phyloP scores from a whole-genome alignment of 164 flowering plant species.

The Chimonanthus salicifolius region DNA sequence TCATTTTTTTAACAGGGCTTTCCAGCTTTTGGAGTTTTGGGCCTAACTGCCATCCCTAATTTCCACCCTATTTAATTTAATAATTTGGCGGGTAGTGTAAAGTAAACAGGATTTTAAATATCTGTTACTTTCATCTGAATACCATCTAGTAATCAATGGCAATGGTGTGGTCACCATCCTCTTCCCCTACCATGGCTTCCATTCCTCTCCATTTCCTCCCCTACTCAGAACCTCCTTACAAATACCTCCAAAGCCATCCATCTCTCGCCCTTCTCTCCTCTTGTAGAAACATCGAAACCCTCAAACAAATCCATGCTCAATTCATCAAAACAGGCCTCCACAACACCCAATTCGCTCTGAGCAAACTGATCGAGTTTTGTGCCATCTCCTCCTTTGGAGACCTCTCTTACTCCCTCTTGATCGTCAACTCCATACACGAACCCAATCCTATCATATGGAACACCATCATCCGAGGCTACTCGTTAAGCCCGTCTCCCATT shows the following conservation, averaged over 20 bases:
- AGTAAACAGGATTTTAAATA: neutral
- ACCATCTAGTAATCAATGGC: neutral
- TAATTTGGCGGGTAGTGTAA: neutral
- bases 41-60: too few relatives aligned
- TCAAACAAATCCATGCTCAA: constrained; percentile 66
- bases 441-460: constrained; percentile 70
- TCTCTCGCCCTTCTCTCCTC: constrained; percentile 49
- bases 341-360: constrained; percentile 56
- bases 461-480: constrained; percentile 52
- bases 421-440: constrained; percentile 43
- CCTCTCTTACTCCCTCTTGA: constrained; percentile 46
- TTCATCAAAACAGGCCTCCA: constrained; percentile 76
- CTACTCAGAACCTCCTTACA: constrained; percentile 46
- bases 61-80: too few relatives aligned
- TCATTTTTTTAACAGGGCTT: too few relatives aligned
- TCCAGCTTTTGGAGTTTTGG: too few relatives aligned
- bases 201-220: constrained; percentile 14
- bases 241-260: constrained; percentile 45
- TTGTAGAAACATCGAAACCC: constrained; percentile 42
- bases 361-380: constrained; percentile 63
- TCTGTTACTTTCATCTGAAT: neutral
- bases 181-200: constrained; percentile 19
- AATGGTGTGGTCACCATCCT: constrained; percentile 23
- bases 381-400: constrained; percentile 53
- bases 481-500: constrained; percentile 31